Evolutionary conservation across 768 basidiomycete genomes (phyloP).

Genomic region (Hygrophoropsis aurantiaca): DNA sequence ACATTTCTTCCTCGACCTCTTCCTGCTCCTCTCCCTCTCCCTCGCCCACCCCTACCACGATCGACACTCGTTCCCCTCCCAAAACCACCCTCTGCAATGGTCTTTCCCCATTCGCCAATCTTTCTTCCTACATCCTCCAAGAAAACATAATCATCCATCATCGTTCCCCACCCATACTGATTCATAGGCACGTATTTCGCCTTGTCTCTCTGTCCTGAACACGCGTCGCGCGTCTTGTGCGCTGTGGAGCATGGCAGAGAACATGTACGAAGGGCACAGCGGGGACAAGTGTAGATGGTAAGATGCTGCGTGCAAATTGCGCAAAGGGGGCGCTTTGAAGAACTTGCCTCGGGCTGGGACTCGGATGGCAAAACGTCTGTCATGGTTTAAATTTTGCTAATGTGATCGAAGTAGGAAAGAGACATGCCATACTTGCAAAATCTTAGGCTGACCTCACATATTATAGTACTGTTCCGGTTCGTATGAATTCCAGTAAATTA

Average conservation of each 20-base stretch:
- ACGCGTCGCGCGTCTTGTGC: constrained; percentile 66
- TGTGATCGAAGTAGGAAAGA: neutral
- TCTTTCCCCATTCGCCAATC: constrained; percentile 70
- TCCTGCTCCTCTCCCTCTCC: constrained; percentile 21
- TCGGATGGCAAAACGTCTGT: no score
- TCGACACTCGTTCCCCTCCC: no score
- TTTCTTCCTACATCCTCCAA: constrained; percentile 81
- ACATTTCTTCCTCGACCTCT: constrained; percentile 31
- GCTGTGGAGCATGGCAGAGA: constrained; percentile 63
- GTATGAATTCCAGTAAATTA: constrained; percentile 38
- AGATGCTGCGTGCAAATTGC: no score
- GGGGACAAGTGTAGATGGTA: constrained; percentile 68
- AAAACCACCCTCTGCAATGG: constrained; percentile 67
- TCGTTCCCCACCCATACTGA: constrained; percentile 77
- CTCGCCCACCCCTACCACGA: constrained; percentile 22
- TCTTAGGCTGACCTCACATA: constrained; percentile 17
- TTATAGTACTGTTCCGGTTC: constrained; percentile 48
- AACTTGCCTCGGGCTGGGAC: no score
- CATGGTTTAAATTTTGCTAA: no score
- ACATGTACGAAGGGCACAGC: constrained; percentile 71
- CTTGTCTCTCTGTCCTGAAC: constrained; percentile 74
- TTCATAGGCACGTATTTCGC: constrained; percentile 79
- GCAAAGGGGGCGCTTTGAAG: no score
- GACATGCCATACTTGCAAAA: constrained; percentile 7
- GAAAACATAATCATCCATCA: constrained; percentile 89